These are phyloP conservation scores for Syzygium aromaticum DNA, from an alignment of 345 rosid genomes.

Conservation along the genomic window DNA sequence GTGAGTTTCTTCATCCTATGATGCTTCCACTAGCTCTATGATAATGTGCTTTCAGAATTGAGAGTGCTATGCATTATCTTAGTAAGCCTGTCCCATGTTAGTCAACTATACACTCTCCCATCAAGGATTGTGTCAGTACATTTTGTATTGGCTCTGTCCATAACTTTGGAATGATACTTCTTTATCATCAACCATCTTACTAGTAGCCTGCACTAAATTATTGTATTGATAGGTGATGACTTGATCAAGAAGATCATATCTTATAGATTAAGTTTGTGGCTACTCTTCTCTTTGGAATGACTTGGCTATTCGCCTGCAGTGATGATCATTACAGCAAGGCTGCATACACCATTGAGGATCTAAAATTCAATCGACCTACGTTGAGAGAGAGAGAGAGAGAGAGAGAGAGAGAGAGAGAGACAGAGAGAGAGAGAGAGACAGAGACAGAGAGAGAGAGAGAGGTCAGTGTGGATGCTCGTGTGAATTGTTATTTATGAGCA, in stretches of 20 bases:
- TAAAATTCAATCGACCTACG: neutral
- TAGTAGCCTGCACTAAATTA: neutral
- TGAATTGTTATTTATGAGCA: neutral
- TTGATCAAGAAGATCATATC: neutral
- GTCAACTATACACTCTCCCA: neutral
- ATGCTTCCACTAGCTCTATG: neutral
- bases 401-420: too few species aligned
- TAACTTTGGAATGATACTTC: neutral
- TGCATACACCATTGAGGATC: neutral
- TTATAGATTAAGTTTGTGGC: neutral
- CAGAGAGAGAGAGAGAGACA: too few species aligned
- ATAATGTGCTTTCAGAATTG: neutral
- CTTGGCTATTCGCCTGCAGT: neutral
- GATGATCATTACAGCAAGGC: neutral
- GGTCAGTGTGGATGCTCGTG: neutral
- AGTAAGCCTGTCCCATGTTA: neutral
- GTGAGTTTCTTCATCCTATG: neutral
- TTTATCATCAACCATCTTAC: neutral
- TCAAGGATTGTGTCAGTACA: neutral
- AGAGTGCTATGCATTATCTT: neutral
- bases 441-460: neutral
- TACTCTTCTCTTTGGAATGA: neutral
- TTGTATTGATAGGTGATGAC: neutral
- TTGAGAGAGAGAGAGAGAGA: too few species aligned
- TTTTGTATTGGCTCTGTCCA: neutral